A percentile compares a stretch with the other conserved stretches of the same genome.
phyloP scores from a whole-genome alignment of 2,329 filamentous ascomycete genomes.

The Fusarium clavum region DNA sequence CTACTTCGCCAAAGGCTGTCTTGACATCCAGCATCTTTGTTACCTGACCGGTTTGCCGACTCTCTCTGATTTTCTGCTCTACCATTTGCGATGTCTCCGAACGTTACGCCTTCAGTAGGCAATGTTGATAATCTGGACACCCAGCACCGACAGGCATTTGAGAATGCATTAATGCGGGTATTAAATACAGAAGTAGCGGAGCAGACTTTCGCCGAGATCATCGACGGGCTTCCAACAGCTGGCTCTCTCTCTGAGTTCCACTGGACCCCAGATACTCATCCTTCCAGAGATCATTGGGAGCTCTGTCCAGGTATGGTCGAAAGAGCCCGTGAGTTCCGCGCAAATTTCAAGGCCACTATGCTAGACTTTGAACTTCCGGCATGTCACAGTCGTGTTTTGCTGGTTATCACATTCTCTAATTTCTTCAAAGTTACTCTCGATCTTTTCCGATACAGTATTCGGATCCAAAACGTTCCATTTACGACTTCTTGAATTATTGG shows the following conservation, averaged over 20 bases:
- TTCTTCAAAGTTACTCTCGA: not conserved
- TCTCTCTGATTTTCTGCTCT: too few relatives aligned
- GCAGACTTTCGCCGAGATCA: conserved; percentile 8
- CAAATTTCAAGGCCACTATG: fast-evolving
- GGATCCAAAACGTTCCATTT: not conserved
- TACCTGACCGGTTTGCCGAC: too few relatives aligned
- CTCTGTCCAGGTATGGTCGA: conserved; percentile 11
- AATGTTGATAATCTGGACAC: not conserved
- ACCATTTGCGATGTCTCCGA: too few relatives aligned
- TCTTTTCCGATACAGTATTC: not conserved
- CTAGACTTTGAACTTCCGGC: not conserved
- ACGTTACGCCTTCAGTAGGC: not conserved
- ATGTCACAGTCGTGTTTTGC: not conserved
- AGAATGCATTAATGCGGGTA: too few relatives aligned
- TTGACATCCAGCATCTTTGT: too few relatives aligned
- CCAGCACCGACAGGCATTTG: not conserved
- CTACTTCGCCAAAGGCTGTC: too few relatives aligned
- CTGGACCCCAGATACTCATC: not conserved
- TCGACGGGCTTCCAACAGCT: conserved; percentile 12
- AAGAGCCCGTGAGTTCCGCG: not conserved
- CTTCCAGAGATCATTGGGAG: not conserved
- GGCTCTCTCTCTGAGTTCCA: not conserved
- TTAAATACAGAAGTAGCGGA: not conserved
- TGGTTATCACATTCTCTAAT: too few relatives aligned
- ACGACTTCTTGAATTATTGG: conserved; percentile 16